Base-by-base conservation (phyloP, 2,329 filamentous ascomycete species). In the Fusarium citri region DNA sequence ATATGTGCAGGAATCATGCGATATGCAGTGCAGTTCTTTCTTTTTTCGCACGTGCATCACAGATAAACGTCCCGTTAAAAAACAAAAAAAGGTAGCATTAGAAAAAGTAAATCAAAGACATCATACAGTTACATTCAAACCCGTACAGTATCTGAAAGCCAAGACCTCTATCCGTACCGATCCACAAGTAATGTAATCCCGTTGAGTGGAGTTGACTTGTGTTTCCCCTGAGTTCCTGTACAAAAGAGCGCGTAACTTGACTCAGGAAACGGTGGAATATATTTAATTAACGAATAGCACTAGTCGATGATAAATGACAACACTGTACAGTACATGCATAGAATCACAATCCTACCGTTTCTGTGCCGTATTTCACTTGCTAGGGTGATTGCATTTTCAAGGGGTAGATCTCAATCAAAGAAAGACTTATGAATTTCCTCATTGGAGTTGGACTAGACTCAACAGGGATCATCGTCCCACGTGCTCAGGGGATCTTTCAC, bases 401-500 rank as follows among this genome's bases (percentile, higher is more conserved):
- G 56, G 64, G 68, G 68, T 22, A 71, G 68, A 71, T 71, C 68
- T 71, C 55, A 71, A 71, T 71, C 48, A 71, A 51, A 56, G 16
- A 50, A 53, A 25, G 34, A 37, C 34, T 37, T 37, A 42, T 45
- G 40, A 46, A 45, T 59, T 50, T 46, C 61, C 41, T 14, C 42
- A 46, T 48, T 51, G 22, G 25, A 68, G 16, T 31, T 46, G 49
- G 15, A 42, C 49, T 28, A 53, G 18, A 53, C 31, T n/a, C 3
- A 26, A 66, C 62, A 66, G 43, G 63, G 62, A 20, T 37, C 12
- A 51, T 41, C 34, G 40, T 48, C 61, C 51, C 57, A 55, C 54
- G 49, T 53, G 16, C 37, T 55, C 61, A 66, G 63, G 62, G 61
- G 61, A 63, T 30, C 18, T 34, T 15, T 28, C 9, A 47, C 45